Evolutionary conservation across 2,329 filamentous ascomycete species (phyloP).

Genomic region (Botrytis deweyae): DNA sequence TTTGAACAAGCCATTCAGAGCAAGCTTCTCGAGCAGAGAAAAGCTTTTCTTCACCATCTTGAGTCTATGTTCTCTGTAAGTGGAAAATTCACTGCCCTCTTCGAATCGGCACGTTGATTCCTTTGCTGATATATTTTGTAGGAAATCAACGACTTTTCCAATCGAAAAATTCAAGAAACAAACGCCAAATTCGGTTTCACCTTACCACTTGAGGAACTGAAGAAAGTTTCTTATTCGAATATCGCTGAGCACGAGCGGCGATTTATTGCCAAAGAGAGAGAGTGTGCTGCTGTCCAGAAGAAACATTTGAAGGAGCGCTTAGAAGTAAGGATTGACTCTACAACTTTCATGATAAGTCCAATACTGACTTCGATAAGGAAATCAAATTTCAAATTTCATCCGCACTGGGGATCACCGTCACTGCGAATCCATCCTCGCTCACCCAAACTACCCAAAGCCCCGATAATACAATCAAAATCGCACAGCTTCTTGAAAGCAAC

Average conservation of each 20-base stretch:
- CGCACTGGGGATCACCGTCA: too few species aligned
- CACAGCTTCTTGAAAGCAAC: not conserved
- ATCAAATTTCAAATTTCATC: not conserved
- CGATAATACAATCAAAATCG: not conserved
- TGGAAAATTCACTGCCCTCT: not conserved
- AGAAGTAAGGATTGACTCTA: not conserved
- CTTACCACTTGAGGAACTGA: not conserved
- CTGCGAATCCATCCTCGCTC: too few species aligned
- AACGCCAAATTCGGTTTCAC: not conserved
- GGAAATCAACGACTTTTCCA: not conserved
- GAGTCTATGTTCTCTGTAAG: not conserved
- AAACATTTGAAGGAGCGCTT: not conserved
- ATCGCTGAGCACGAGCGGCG: not conserved
- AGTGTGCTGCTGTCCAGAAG: not conserved
- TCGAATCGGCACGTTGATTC: too few species aligned
- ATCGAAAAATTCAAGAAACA: not conserved
- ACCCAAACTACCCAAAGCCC: not conserved
- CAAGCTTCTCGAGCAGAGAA: not conserved
- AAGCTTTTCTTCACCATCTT: not conserved
- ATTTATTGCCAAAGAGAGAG: not conserved
- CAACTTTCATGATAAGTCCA: not conserved
- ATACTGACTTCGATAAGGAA: not conserved
- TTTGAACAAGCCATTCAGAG: not conserved
- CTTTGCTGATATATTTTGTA: not conserved
- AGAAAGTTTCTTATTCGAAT: not conserved